Conservation (phyloP, 805 yeast species). For the Kazachstania martiniae region DNA sequence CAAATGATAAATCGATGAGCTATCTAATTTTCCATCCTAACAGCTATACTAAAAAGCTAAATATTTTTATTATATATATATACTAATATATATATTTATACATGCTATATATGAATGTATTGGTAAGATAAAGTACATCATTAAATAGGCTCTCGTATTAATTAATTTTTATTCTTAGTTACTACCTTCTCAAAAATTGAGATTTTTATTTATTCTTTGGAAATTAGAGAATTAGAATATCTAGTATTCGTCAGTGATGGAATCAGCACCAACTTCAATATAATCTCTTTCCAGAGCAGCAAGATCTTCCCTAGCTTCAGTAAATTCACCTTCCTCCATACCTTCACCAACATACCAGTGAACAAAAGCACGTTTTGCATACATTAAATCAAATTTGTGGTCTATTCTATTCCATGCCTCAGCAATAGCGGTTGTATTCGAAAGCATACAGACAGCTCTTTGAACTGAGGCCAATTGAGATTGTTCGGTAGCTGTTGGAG, state of each 20-base stretch:
- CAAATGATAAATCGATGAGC: too few relatives aligned
- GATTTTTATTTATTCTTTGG: too few relatives aligned
- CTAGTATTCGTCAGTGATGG: conserved; percentile 73
- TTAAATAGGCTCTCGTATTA: too few relatives aligned
- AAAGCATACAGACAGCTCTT: conserved; percentile 96
- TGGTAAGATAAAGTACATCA: too few relatives aligned
- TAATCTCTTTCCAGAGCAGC: conserved; percentile 97
- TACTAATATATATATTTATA: too few relatives aligned
- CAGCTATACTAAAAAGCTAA: too few relatives aligned
- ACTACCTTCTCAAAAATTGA: too few relatives aligned
- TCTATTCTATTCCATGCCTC: conserved; percentile 99
- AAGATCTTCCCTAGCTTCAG: conserved; percentile 97
- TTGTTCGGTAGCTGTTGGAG: conserved; percentile 84
- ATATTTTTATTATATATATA: too few relatives aligned
- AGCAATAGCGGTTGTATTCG: conserved; percentile 96
- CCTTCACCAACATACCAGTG: conserved; percentile 99
- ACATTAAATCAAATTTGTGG: conserved; percentile 94
- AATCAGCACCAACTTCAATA: conserved; percentile 90
- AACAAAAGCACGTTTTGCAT: conserved; percentile 96
- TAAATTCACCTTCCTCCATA: conserved; percentile 99
- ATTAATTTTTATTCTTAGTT: too few relatives aligned
- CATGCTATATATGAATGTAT: too few relatives aligned
- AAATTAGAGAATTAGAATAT: too few relatives aligned
- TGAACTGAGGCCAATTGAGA: conserved; percentile 87
- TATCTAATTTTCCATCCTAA: too few relatives aligned